Base-by-base conservation (phyloP, 257 asterid genomes). In the Plantago ovata region DNA sequence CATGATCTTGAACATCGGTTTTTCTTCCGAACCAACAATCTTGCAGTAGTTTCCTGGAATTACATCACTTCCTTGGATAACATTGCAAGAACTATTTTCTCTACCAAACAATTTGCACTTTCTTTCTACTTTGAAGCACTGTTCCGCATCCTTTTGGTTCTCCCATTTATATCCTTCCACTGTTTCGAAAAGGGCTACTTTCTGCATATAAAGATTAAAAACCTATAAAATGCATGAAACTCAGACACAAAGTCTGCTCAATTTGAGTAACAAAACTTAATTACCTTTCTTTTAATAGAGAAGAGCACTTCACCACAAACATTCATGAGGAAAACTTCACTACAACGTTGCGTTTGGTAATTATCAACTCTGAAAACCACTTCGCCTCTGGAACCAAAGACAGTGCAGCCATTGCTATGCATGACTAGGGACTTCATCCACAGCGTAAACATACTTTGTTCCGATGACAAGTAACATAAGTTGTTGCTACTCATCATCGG, bases 371-470 rank as follows among this genome's bases (percentile, higher is more conserved):
- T 87, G 43, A 76, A 89, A 53, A 55, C 77, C 1, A 89, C 71
- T 55, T 85, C 81, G 0, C 96, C 96, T 6, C 63, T 66, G 8
- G 95, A 79, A 32, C 81, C 66, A 22, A 74, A 85, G 13, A 83
- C 79, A 1, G 95, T 85, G 82, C 96, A 89, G 0, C 96, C 96
- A 52, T 83, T 83, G 33, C 95, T 85, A 60, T 89, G 76, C 63
- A 83, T 83, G 15, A 89, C 80, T 0, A 89, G 87, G 14, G 96
- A 89, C 56, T 89, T 89, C 94, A 89, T 81, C 96, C 96, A 89
- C 13, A 85, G 58, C 0, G 95, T 89, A 64, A 70, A 85, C 13
- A 72, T 77, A 75, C 83, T 82, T 60, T 71, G 78, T 43, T 49
- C 75, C 12, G 71, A 60, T 14, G 81, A 50, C 24, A 43, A 70